Evolutionary conservation across 2,329 filamentous ascomycete genomes (phyloP).

Genomic region (Cercospora zeae-maydis): DNA sequence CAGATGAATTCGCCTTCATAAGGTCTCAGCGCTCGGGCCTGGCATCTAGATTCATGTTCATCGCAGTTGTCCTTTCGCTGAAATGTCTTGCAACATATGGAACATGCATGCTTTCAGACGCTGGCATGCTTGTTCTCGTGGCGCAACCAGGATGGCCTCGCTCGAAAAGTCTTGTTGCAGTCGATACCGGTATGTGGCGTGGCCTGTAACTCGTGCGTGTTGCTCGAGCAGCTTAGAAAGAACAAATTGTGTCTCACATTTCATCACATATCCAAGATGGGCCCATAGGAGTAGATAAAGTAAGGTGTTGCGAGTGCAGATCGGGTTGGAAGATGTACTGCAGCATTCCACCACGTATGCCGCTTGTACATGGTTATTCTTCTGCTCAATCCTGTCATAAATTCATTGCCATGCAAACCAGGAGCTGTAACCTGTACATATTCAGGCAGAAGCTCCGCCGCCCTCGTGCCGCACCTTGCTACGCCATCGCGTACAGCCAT

Average conservation of each 20-base stretch:
- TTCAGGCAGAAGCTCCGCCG: too few species aligned
- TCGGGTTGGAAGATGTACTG: not conserved
- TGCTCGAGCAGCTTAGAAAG: not conserved
- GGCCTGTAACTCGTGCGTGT: not conserved
- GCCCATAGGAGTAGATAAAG: not conserved
- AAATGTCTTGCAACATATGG: not conserved
- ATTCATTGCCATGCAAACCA: too few species aligned
- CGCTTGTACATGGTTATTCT: too few species aligned
- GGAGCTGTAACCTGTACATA: too few species aligned
- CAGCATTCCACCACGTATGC: too few species aligned
- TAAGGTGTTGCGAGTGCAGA: not conserved
- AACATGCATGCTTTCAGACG: not conserved
- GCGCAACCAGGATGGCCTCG: not conserved
- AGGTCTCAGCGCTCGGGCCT: too few species aligned
- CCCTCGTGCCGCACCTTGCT: too few species aligned
- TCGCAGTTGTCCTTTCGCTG: not conserved
- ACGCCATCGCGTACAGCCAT: too few species aligned
- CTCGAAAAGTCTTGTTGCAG: not conserved
- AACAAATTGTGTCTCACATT: not conserved
- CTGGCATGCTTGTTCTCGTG: not conserved
- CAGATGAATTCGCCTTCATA: too few species aligned
- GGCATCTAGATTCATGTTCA: not conserved
- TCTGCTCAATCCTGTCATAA: too few species aligned
- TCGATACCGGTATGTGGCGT: not conserved
- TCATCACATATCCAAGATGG: not conserved